Evolutionary conservation across 2,329 filamentous ascomycete species (phyloP).

Genomic region (Xylaria sp.): DNA sequence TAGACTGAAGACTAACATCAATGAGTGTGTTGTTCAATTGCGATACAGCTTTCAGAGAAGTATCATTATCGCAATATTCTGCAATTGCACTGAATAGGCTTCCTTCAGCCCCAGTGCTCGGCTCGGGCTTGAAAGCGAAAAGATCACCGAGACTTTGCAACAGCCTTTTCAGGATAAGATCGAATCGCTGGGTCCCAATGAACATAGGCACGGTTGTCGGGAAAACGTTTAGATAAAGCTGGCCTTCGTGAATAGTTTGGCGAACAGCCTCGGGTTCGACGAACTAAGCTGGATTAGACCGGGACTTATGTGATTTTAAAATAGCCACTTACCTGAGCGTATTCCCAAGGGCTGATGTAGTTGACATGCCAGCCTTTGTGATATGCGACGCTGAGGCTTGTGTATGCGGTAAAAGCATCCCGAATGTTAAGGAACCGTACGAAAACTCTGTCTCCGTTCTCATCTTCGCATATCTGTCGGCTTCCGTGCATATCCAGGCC

Average conservation of each 20-base stretch:
- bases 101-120: constrained; percentile 44
- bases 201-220: constrained; percentile 29
- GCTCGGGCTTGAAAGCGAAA: constrained; percentile 56
- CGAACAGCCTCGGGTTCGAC: constrained; percentile 38
- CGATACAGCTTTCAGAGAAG: constrained; percentile 49
- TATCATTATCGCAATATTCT: constrained; percentile 58
- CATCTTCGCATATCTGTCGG: constrained; percentile 43
- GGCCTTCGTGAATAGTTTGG: constrained; percentile 58
- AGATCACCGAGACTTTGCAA: constrained; percentile 57
- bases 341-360: constrained; percentile 53
- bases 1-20: constrained; percentile 40
- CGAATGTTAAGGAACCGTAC: constrained; percentile 66
- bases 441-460: constrained; percentile 51
- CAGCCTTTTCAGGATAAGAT: constrained; percentile 48
- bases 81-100: constrained; percentile 54
- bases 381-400: constrained; percentile 49
- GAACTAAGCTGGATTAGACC: constrained; percentile 33
- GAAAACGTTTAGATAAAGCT: constrained; percentile 58
- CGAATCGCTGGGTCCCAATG: constrained; percentile 38
- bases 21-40: constrained; percentile 48
- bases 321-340: constrained; percentile 45
- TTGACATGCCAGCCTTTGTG: constrained; percentile 54
- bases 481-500: constrained; percentile 46
- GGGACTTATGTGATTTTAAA: not conserved
- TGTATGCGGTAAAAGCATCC: constrained; percentile 59